A percentile compares a stretch with the other conserved stretches of the same genome.
These are phyloP conservation scores for Seiridium cupressi DNA, from an alignment of 2,329 filamentous ascomycete genomes.

Conservation along the genomic window DNA sequence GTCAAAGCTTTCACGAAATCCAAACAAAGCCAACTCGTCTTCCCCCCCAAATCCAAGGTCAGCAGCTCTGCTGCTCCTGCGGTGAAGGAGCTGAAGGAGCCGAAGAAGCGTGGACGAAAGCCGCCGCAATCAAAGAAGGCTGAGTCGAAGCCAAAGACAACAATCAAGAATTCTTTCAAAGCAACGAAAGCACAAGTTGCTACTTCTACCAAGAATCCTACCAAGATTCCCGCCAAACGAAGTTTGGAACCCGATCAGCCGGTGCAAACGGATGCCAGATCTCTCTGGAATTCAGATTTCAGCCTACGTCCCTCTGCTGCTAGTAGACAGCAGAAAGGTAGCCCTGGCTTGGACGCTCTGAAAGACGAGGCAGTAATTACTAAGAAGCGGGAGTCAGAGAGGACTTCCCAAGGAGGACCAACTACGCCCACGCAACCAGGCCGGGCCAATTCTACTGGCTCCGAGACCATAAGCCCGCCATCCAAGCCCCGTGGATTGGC, in stretches of 20 bases:
- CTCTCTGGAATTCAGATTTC: conserved; percentile 5
- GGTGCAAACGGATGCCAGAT: neutral
- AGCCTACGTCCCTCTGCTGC: conserved; percentile 4
- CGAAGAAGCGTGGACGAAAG: conserved; percentile 21
- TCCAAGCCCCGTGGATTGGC: conserved; percentile 8
- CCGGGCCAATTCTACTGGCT: conserved; percentile 10
- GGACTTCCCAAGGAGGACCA: conserved; percentile 12
- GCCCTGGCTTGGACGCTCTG: neutral
- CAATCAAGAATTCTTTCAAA: conserved; percentile 28
- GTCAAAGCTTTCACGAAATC: conserved; percentile 32
- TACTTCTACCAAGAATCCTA: conserved; percentile 17
- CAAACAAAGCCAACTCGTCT: conserved; percentile 53
- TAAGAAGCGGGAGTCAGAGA: conserved; percentile 11
- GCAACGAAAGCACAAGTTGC: conserved; percentile 19
- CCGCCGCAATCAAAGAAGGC: conserved; percentile 41
- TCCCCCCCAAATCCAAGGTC: conserved; percentile 26
- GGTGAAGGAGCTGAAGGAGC: conserved; percentile 31
- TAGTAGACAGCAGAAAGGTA: neutral
- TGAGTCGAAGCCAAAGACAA: conserved; percentile 34
- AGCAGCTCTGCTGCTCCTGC: conserved; percentile 27
- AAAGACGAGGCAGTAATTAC: conserved; percentile 12
- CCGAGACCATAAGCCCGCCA: conserved; percentile 15
- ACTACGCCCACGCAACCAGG: conserved; percentile 20
- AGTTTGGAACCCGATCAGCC: conserved; percentile 16
- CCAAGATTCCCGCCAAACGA: conserved; percentile 25